phyloP scores from a whole-genome alignment of 495 filamentous ascomycete species.

The Daldinia decipiens region DNA sequence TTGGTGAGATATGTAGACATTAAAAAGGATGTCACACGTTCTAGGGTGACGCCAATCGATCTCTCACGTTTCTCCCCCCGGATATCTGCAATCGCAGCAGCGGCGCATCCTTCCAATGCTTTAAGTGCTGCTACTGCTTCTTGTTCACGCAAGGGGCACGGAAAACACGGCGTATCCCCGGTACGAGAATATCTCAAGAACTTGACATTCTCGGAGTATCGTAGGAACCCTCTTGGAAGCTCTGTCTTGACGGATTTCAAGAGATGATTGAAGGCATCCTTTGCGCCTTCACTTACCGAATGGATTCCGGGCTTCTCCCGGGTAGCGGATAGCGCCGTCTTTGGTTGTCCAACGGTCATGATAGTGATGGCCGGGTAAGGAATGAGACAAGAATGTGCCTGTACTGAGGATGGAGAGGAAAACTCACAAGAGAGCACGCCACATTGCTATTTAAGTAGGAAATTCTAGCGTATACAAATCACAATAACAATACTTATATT shows the following conservation, averaged over 20 bases:
- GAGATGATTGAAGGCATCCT: constrained; percentile 45
- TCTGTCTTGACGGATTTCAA: constrained; percentile 38
- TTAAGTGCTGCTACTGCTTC: constrained; percentile 75
- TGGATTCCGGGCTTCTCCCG: constrained; percentile 12
- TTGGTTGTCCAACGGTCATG: constrained; percentile 37
- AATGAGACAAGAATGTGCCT: constrained; percentile 13
- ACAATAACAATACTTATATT: constrained; percentile 34
- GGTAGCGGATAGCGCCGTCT: constrained; percentile 9
- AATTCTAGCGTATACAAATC: constrained; percentile 19
- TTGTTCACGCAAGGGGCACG: constrained; percentile 76
- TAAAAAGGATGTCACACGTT: constrained; percentile 71
- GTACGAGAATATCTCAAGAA: constrained; percentile 47
- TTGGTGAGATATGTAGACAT: constrained; percentile 79
- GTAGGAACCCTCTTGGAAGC: constrained; percentile 49
- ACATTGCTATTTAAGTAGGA: constrained; percentile 30
- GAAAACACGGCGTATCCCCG: constrained; percentile 57
- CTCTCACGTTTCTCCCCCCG: constrained; percentile 49
- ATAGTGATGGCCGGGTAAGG: constrained; percentile 5
- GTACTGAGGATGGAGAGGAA: constrained; percentile 16
- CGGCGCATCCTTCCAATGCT: constrained; percentile 74
- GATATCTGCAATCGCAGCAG: constrained; percentile 70
- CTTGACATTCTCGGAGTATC: constrained; percentile 40
- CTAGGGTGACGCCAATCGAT: constrained; percentile 68
- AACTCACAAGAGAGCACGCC: constrained; percentile 20
- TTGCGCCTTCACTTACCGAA: constrained; percentile 45